Percentiles rank a stretch among this genome's conserved stretches.
These are phyloP conservation scores for Cytospora schulzeri DNA, from an alignment of 2,329 filamentous ascomycete species.

Conservation along the genomic window DNA sequence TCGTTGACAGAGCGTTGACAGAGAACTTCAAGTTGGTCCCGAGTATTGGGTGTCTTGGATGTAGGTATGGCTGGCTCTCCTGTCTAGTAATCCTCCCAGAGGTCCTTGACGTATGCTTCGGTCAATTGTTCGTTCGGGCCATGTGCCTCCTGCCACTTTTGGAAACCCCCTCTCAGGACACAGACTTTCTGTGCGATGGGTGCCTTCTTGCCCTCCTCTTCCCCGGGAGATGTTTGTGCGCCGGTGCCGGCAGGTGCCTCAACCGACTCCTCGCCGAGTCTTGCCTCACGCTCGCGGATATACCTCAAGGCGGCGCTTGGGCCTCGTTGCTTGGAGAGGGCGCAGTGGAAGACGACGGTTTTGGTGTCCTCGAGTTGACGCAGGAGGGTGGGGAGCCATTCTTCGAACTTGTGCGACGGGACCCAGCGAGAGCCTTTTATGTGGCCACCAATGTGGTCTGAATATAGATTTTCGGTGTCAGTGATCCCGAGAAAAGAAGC, in stretches of 20 bases:
- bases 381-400: conserved; percentile 79
- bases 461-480: background rate
- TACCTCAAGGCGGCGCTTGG: conserved; percentile 83
- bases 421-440: conserved; percentile 78
- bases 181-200: conserved; percentile 67
- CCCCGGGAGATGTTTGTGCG: conserved; percentile 33
- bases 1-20: too few relatives aligned
- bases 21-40: background rate
- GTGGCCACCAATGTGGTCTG: conserved; percentile 89
- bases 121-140: conserved; percentile 80
- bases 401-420: conserved; percentile 73
- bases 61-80: background rate
- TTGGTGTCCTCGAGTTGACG: conserved; percentile 75
- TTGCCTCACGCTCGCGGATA: conserved; percentile 66
- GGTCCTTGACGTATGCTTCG: conserved; percentile 78
- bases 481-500: background rate
- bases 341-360: conserved; percentile 91
- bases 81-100: conserved; percentile 69
- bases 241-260: conserved; percentile 26
- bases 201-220: conserved; percentile 27
- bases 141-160: conserved; percentile 83
- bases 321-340: conserved; percentile 86
- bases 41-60: background rate
- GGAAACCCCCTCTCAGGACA: conserved; percentile 83
- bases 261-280: conserved; percentile 35